A percentile compares a stretch with the other conserved stretches of the same genome.
Evolutionary conservation across 192 early-diverging fungal species (phyloP).

Genomic region (Coemansia sp.): DNA sequence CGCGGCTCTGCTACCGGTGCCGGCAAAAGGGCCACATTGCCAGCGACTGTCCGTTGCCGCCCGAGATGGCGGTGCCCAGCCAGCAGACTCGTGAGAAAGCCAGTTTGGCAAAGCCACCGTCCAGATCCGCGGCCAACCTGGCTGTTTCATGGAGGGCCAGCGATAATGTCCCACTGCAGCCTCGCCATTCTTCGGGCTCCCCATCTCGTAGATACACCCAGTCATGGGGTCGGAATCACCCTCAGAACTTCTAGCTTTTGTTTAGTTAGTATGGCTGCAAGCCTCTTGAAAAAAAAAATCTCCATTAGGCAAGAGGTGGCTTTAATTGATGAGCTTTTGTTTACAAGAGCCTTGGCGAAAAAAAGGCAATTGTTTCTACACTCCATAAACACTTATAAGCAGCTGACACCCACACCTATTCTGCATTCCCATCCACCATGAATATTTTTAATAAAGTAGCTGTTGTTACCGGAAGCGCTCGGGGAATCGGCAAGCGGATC

Average conservation of each 20-base stretch:
- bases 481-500: conserved; percentile 66
- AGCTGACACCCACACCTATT: background rate
- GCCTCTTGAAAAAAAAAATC: no score
- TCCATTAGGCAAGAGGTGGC: no score
- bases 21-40: conserved; percentile 51
- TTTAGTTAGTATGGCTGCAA: background rate
- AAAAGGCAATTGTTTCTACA: background rate
- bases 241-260: conserved; percentile 7
- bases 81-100: conserved; percentile 26
- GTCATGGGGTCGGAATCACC: conserved; percentile 20
- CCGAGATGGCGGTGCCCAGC: conserved; percentile 25
- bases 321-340: no score
- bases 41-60: conserved; percentile 36
- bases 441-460: conserved; percentile 58
- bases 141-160: conserved; percentile 4
- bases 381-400: background rate
- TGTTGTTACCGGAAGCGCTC: conserved; percentile 67
- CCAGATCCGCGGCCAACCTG: background rate
- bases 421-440: conserved; percentile 6
- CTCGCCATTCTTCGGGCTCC: background rate
- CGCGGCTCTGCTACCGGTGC: conserved; percentile 50
- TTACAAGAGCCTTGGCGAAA: no score
- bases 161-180: no score
- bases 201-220: conserved; percentile 30
- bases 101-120: conserved; percentile 14